Evolutionary conservation across 768 basidiomycete genomes (phyloP), one percentile per base, ranked within the genome.

Genomic region (Xerocomellus dryophilus): DNA sequence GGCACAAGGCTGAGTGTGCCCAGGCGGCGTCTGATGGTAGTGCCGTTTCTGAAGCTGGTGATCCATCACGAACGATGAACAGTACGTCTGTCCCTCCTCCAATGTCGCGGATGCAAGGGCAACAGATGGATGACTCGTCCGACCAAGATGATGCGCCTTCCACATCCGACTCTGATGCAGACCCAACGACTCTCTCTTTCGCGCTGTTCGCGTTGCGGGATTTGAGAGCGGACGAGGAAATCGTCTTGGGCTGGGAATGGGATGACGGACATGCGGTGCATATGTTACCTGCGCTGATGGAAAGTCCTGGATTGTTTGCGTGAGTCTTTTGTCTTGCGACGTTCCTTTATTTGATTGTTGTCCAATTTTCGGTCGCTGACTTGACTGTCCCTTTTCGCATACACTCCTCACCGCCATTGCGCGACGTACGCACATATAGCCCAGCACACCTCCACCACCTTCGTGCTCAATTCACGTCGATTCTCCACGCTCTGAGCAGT

Each of bases 241-340:
- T 98, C 18, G 83, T 94, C 0, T 72, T 98, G 0, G 89, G 88
- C 0, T 98, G 95, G 93, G 93, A 97, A 67, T 98, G 95, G 95
- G 94, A 98, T 61, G 95, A 98, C 63, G 84, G 84, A 2, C 89
- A 92, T 65, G 84, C 86, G 1, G 81, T 95, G 0, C 94, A 96
- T 69, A 74, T 77, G 56, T 73, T 93, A 1, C 88, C 83, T n/a
- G 83, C 83, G 8, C 70, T 90, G 47, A 74, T 90, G 53, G 73
- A 83, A 61, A 70, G 78, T 5, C 82, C 84, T 5, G 71, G 76
- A 54, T 61, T 78, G 52, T 84, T 85, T 61, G 75, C 78, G 85
- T 85, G 69, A 71, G 81, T 81, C 20, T 34, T 58, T 62, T 25
- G 29, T 51, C 44, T 51, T 47, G 4, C 10, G 20, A 35, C 12